Evolutionary conservation across 2,329 filamentous ascomycete species (phyloP), one percentile per base, ranked within the genome.

Genomic region (Paecilomyces sp.): DNA sequence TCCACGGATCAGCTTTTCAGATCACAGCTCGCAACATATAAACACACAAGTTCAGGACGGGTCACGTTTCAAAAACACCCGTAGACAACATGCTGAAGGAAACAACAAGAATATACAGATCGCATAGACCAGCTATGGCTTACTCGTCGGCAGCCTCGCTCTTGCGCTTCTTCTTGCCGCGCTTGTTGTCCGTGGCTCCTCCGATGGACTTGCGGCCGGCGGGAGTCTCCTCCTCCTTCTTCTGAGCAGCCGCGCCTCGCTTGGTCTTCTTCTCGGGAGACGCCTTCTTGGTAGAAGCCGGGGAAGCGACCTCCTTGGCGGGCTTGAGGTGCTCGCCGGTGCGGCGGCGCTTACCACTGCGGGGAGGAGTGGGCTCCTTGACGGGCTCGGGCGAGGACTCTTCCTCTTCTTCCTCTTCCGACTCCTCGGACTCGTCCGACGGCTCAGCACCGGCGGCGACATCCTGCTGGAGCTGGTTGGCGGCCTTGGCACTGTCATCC

Each of bases 131-230:
- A 64, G 31, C 62, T 55, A 57, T 56, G 64, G 64, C 70, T 58
- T 70, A 67, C 13, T 68, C 64, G 28, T 33, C 62, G 31, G 53
- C 66, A 36, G 63, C 72, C 62, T 78, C 76, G 64, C 77, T 79
- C 76, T 79, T 79, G 63, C 76, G 73, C 76, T 80, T 81, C 73
- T 80, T 81, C 65, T 71, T 73, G 41, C 65, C 67, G 63, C 73
- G 72, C 67, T 74, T 76, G 51, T 58, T 61, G 18, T 76, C 73
- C 1, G 66, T 64, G 3, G 62, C 15, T 15, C 25, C 41, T 18
- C 30, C 66, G 52, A 70, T 68, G 13, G 69, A 61, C 56, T 74
- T 73, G 54, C 70, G 68, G 54, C 67, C 67, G 13, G 67, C 61
- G 28, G 68, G 59, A 15, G 60, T 60, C 53, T 66, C 61, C 52